phyloP scores from a whole-genome alignment of 1,284 basidiomycete species.

The Ustilago tritici region DNA sequence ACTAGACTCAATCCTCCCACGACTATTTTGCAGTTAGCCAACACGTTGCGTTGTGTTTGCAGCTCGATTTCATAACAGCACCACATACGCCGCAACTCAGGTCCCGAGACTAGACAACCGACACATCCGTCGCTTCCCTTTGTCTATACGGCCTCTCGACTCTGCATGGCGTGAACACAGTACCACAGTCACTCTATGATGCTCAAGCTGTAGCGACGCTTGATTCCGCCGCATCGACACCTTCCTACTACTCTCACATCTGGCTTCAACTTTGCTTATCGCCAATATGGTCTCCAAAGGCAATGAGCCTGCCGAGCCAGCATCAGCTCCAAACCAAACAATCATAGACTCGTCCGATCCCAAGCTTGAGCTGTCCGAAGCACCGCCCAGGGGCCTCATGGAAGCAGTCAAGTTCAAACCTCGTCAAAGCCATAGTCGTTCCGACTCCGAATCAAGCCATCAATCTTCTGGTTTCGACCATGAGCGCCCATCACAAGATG shows the following conservation, averaged over 20 bases:
- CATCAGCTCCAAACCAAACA: background rate
- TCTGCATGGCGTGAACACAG: constrained; percentile 8
- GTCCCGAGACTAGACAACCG: constrained; percentile 12
- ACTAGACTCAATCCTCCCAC: background rate
- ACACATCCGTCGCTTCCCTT: constrained; percentile 11
- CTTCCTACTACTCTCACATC: background rate
- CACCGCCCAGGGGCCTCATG: constrained; percentile 14
- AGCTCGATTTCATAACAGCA: constrained; percentile 29
- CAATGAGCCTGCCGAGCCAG: background rate
- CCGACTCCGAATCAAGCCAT: constrained; percentile 31
- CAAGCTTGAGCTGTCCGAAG: background rate
- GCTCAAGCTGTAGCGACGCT: constrained; percentile 34
- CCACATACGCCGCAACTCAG: constrained; percentile 4
- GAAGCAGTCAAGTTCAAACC: constrained; percentile 36
- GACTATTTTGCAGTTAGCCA: background rate
- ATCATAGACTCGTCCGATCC: background rate
- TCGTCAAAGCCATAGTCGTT: constrained; percentile 24
- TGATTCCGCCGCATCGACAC: constrained; percentile 11
- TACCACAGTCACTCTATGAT: constrained; percentile 6
- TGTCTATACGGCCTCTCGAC: constrained; percentile 8
- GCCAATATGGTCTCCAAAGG: constrained; percentile 17
- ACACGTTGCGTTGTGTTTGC: constrained; percentile 3
- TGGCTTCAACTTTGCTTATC: background rate
- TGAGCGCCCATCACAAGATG: constrained; percentile 42
- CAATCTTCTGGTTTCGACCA: constrained; percentile 42